phyloP scores from a whole-genome alignment of 345 rosid genomes.

The Hypericum androsaemum region DNA sequence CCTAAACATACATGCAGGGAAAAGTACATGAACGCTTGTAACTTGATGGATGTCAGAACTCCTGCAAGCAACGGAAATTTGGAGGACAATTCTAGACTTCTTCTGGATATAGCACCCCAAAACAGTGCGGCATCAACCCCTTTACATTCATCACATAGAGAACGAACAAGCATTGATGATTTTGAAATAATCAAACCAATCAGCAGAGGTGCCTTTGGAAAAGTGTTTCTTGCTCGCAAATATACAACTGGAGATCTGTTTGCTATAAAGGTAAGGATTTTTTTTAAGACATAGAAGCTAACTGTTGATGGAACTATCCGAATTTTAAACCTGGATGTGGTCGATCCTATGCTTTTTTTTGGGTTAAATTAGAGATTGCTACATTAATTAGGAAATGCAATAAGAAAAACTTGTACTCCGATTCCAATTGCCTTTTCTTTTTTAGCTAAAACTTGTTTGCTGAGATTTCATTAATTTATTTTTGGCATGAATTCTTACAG shows the following conservation, averaged over 20 bases:
- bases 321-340: too few species aligned
- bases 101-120: conserved; percentile 38
- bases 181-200: conserved; percentile 82
- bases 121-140: conserved; percentile 38
- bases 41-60: conserved; percentile 32
- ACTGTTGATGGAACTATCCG: too few species aligned
- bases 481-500: too few species aligned
- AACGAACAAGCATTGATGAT: conserved; percentile 67
- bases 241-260: conserved; percentile 74
- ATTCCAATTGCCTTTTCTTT: too few species aligned
- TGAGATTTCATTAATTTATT: too few species aligned
- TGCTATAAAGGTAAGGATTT: conserved; percentile 63
- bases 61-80: conserved; percentile 26
- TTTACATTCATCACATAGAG: conserved; percentile 41
- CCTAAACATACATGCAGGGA: conserved; percentile 40
- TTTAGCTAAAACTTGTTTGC: too few species aligned
- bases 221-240: conserved; percentile 82
- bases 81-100: conserved; percentile 30
- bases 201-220: conserved; percentile 80
- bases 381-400: too few species aligned
- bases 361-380: too few species aligned
- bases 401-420: too few species aligned
- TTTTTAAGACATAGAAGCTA: not conserved
- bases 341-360: too few species aligned
- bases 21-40: conserved; percentile 60